A percentile compares a stretch with the other conserved stretches of the same genome.
phyloP scores from a whole-genome alignment of 352 stramenopile genomes.

The Phytophthora crassamura region DNA sequence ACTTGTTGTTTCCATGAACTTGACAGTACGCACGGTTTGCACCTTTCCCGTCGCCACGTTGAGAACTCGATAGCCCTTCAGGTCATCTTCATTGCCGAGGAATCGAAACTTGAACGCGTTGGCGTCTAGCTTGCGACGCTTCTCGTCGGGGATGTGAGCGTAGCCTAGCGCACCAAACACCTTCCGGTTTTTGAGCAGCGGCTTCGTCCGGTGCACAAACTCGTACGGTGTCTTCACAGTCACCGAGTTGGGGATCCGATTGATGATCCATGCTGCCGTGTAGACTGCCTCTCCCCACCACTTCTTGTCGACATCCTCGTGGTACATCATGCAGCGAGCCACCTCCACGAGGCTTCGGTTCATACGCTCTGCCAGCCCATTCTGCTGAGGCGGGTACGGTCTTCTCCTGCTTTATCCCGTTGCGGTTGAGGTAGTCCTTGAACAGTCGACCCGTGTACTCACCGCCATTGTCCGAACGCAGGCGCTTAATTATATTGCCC shows the following conservation, averaged over 20 bases:
- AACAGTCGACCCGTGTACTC: constrained; percentile 19
- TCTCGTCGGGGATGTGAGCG: too few relatives aligned
- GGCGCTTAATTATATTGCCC: constrained; percentile 19
- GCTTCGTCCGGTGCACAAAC: neutral
- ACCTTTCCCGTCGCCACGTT: constrained; percentile 2
- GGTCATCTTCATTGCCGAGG: constrained; percentile 27
- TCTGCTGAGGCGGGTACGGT: neutral
- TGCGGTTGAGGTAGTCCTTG: neutral
- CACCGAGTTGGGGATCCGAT: constrained; percentile 21
- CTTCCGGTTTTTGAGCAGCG: constrained; percentile 12
- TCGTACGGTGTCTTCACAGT: constrained; percentile 17
- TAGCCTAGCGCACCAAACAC: neutral
- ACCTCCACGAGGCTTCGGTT: too few relatives aligned
- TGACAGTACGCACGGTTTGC: constrained; percentile 6
- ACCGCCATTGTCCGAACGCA: constrained; percentile 24
- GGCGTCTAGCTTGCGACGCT: constrained; percentile 21
- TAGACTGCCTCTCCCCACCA: constrained; percentile 14
- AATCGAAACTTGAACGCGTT: constrained; percentile 33
- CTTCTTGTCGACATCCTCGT: too few relatives aligned
- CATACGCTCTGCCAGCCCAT: too few relatives aligned
- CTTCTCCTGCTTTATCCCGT: constrained; percentile 20
- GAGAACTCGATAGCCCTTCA: constrained; percentile 27
- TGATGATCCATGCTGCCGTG: constrained; percentile 20
- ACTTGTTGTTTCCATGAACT: constrained; percentile 1
- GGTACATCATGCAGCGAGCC: too few relatives aligned